A percentile compares a stretch with the other conserved stretches of the same genome.
phyloP scores from a whole-genome alignment of 495 filamentous ascomycete genomes.

The Aspergillus wentii region DNA sequence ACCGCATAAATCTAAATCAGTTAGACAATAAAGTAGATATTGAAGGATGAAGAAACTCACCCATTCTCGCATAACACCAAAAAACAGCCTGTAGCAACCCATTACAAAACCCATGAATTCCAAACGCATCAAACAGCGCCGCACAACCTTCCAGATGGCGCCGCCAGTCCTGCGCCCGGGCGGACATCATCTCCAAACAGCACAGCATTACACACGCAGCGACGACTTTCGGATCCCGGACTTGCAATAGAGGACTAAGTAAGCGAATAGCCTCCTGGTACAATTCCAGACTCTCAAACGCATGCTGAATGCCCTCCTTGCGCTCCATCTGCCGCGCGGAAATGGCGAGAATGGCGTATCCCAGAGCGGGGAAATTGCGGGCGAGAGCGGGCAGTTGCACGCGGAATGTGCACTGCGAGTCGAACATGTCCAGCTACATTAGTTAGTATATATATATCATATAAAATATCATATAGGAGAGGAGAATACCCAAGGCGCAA shows the following conservation, averaged over 20 bases:
- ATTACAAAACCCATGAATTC: slow-evolving; percentile 36
- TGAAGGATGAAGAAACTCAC: slow-evolving; percentile 8
- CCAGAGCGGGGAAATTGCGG: slow-evolving; percentile 30
- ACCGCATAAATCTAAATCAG: slow-evolving; percentile 36
- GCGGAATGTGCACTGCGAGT: slow-evolving; percentile 36
- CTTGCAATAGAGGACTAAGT: slow-evolving; percentile 28
- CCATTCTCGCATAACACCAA: slow-evolving; percentile 48
- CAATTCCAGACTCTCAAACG: slow-evolving; percentile 37
- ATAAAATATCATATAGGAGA: background rate
- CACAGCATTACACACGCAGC: slow-evolving; percentile 37
- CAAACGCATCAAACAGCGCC: slow-evolving; percentile 37
- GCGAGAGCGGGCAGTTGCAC: slow-evolving; percentile 36
- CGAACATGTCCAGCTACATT: slow-evolving; percentile 46
- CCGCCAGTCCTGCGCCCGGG: slow-evolving; percentile 39
- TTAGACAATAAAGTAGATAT: background rate
- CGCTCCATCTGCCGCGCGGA: slow-evolving; percentile 40
- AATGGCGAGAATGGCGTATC: slow-evolving; percentile 38
- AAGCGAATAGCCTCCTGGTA: slow-evolving; percentile 43
- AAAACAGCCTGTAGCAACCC: slow-evolving; percentile 40
- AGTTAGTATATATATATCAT: background rate
- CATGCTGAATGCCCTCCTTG: slow-evolving; percentile 28
- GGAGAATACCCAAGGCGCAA: slow-evolving; percentile 36
- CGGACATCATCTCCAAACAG: slow-evolving; percentile 47
- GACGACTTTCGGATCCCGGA: slow-evolving; percentile 35
- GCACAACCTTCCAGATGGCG: slow-evolving; percentile 46